Percentiles rank a stretch among this genome's conserved stretches.
These are phyloP conservation scores for Saccharomycodes ludwigii DNA, from an alignment of 805 yeast genomes.

Conservation along the genomic window DNA sequence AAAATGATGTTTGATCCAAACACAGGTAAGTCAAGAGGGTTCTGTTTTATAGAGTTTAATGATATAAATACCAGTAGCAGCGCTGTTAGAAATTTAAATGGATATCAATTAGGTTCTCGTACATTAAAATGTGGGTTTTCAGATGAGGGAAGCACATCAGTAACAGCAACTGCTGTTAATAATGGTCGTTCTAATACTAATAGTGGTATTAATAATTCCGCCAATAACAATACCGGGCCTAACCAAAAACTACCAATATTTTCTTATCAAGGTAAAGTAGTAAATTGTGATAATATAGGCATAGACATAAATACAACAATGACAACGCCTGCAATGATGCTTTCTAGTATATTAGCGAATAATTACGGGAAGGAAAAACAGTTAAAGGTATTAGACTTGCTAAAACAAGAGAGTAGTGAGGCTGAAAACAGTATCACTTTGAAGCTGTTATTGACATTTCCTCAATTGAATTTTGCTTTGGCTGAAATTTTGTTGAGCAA, in stretches of 20 bases:
- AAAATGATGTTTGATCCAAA: constrained; percentile 75
- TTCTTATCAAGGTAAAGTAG: constrained; percentile 10
- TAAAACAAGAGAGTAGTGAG: constrained; percentile 6
- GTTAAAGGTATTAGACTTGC: constrained; percentile 3
- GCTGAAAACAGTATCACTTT: constrained; percentile 8
- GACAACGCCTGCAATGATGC: constrained; percentile 28
- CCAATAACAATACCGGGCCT: constrained; percentile 2
- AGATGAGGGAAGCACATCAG: constrained; percentile 28
- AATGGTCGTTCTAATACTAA: too few species aligned
- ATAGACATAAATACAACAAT: constrained; percentile 27
- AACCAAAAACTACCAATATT: constrained; percentile 5
- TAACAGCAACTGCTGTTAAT: constrained; percentile 6
- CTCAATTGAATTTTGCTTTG: constrained; percentile 73
- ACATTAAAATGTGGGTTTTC: constrained; percentile 65
- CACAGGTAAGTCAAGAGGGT: constrained; percentile 86
- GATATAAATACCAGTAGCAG: constrained; percentile 81
- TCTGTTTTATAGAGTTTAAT: constrained; percentile 73
- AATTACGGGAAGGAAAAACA: constrained; percentile 16
- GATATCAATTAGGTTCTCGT: constrained; percentile 62
- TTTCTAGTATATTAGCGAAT: constrained; percentile 20
- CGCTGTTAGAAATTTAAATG: constrained; percentile 81
- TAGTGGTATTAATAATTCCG: constrained; percentile 4
- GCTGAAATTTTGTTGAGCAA: constrained; percentile 53
- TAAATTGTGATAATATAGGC: constrained; percentile 23
- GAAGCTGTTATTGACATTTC: constrained; percentile 28